Base-by-base conservation (phyloP, 2,329 filamentous ascomycete genomes). In the Phaeosphaeria sp. region DNA sequence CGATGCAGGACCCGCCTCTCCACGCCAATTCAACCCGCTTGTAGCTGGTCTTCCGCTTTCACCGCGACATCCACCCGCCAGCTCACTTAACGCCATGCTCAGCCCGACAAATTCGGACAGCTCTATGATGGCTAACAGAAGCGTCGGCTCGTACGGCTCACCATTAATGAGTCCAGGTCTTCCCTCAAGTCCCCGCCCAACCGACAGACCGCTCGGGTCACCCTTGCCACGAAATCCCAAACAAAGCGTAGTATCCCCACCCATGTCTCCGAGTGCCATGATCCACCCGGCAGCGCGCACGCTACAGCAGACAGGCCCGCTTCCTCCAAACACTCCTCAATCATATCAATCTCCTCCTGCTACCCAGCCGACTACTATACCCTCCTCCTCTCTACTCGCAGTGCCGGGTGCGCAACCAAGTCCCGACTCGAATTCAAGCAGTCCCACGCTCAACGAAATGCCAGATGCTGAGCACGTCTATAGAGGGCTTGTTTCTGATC, bases 401-500 rank as follows among this genome's bases (percentile, higher is more conserved):
- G 71, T 71, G 25, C 68, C 72, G n/a, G 66, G 65, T 54, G 68
- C 71, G 41, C 74, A 76, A 52, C 66, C 68, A 46, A 74, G 69
- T 49, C 72, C 72, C 25, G 73, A 73, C 46, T 67, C 72, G n/a
- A 71, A 71, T n/a, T 62, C 66, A 13, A 66, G 66, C 54, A 64
- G 63, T 56, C 66, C 64, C 11, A 66, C 62, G 10, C 47, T 71
- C 42, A 65, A 63, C 47, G 71, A 75, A 39, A 50, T 66, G 30
- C 72, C 78, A 21, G 77, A 74, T 23, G 64, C 73, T 9, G 78
- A 81, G 53, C 74, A 82, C 55, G 87, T 97, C 21, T 96, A 88
- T 74, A 89, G 84, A 67, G 92, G 92, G 0, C 84, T 97, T 21
- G 84, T 92, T 5, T 92, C 90, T 0, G 92, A 97, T 0, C 91